Evolutionary conservation across 2,329 filamentous ascomycete species (phyloP).

Genomic region (Aspergillus puulaauensis): DNA sequence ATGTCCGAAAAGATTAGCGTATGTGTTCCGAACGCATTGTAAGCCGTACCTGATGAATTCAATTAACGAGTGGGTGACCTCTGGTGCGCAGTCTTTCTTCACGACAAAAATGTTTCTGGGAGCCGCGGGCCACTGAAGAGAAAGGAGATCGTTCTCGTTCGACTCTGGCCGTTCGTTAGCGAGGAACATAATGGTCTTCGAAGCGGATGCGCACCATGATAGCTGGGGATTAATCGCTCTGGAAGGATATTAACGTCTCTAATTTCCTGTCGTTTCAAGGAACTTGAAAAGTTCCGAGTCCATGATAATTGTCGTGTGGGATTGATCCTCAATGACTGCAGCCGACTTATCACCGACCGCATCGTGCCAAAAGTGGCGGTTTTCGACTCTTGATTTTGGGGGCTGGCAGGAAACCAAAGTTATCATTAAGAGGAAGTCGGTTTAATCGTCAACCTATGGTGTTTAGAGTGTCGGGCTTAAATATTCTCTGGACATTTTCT

Average conservation of each 20-base stretch:
- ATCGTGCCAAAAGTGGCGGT: slow-evolving; percentile 15
- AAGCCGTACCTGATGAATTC: slow-evolving; percentile 53
- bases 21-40: slow-evolving; percentile 1
- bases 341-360: slow-evolving; percentile 19
- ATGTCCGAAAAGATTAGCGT: neutral
- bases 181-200: neutral
- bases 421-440: neutral
- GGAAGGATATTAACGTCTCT: slow-evolving; percentile 46
- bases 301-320: slow-evolving; percentile 9
- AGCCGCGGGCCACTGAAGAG: slow-evolving; percentile 66
- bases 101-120: slow-evolving; percentile 68
- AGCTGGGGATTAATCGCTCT: slow-evolving; percentile 60
- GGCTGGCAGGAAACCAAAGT: neutral
- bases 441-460: neutral
- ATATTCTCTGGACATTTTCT: neutral
- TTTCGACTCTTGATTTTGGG: neutral
- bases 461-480: neutral
- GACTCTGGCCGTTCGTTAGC: slow-evolving; percentile 46
- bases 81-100: slow-evolving; percentile 62
- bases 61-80: slow-evolving; percentile 56
- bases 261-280: slow-evolving; percentile 42
- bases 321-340: slow-evolving; percentile 9
- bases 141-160: slow-evolving; percentile 59
- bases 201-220: slow-evolving; percentile 54
- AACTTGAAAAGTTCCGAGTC: slow-evolving; percentile 44